Evolutionary conservation across 1,284 basidiomycete species (phyloP), one percentile per base, ranked within the genome.

Genomic region (Hypsizygus ulmarius): DNA sequence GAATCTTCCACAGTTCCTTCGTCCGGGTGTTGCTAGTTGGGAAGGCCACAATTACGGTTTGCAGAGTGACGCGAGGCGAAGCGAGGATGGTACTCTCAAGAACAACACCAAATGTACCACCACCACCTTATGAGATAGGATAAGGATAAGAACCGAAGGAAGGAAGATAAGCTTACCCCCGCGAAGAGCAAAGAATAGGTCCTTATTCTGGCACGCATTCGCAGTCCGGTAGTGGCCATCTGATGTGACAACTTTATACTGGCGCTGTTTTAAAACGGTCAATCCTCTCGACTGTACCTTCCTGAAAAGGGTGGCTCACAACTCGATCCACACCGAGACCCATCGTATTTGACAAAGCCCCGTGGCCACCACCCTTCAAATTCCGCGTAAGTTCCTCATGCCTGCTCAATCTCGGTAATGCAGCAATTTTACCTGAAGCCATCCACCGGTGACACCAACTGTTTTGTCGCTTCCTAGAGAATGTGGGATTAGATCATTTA

Each of bases 301-400:
- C 8, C 2, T 30, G 8, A 36, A 15, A 10, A 34, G 40, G 1
- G 25, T 5, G 28, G 45, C 65, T 53, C 29, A 70, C 68, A 8
- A 72, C 69, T 30, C 71, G 62, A 49, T 75, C 57, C 6, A 50
- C 57, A 2, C 57, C 57, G 25, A 59, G 53, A n/a, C 57, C 73
- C 39, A 61, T 58, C 0, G 61, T 54, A 35, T 61, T 61, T 9
- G 59, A 68, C 5, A 77, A 54, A 16, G 70, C 63, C 15, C 70
- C 67, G 48, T 76, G 73, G 2, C 75, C 74, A 8, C 74, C 74
- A 2, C 73, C 74, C 69, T 73, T 16, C 25, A 7, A 25, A 4
- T 25, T 25, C 3, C 21, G 7, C 34, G 10, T 14, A 32, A 28
- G 12, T 25, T 21, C 21, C 15, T 48, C 25, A 7, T 29, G 29